Evolutionary conservation across 257 asterid species (phyloP).

Genomic region (Henckelia pumila): DNA sequence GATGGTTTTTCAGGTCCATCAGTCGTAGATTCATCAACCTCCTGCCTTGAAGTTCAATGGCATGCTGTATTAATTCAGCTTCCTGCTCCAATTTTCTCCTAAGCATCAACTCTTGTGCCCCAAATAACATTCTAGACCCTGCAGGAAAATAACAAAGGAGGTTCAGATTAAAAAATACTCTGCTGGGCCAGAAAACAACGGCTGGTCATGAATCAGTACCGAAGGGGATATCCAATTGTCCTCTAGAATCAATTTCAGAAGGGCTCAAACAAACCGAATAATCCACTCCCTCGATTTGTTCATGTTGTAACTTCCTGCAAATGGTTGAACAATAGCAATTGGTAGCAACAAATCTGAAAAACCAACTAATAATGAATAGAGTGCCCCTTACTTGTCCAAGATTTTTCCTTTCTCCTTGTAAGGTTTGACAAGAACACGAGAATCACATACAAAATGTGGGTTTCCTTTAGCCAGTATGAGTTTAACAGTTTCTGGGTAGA

Average conservation of each 20-base stretch:
- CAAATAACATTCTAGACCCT: no score
- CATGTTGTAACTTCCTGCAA: slow-evolving; percentile 61
- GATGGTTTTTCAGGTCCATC: slow-evolving; percentile 61
- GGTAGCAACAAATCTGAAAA: neutral
- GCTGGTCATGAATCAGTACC: slow-evolving; percentile 44
- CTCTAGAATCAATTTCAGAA: slow-evolving; percentile 61
- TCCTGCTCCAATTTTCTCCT: slow-evolving; percentile 78
- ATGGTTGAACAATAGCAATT: neutral
- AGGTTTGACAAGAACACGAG: slow-evolving; percentile 91
- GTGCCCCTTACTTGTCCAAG: slow-evolving; percentile 54
- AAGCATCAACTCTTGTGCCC: slow-evolving; percentile 41
- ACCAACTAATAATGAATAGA: neutral
- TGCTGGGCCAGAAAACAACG: no score
- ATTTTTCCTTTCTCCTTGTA: slow-evolving; percentile 92
- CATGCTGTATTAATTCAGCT: slow-evolving; percentile 72
- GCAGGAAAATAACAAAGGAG: no score
- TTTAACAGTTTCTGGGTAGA: slow-evolving; percentile 79
- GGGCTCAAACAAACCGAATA: slow-evolving; percentile 65
- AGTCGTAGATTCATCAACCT: slow-evolving; percentile 70
- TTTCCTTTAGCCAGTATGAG: slow-evolving; percentile 82
- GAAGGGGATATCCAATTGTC: slow-evolving; percentile 63
- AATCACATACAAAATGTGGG: slow-evolving; percentile 93
- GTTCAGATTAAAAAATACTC: no score
- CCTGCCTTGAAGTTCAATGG: slow-evolving; percentile 75
- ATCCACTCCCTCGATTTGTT: slow-evolving; percentile 66